These are phyloP conservation scores for Solanum corneliomulleri DNA, from an alignment of 257 asterid species.

Conservation along the genomic window DNA sequence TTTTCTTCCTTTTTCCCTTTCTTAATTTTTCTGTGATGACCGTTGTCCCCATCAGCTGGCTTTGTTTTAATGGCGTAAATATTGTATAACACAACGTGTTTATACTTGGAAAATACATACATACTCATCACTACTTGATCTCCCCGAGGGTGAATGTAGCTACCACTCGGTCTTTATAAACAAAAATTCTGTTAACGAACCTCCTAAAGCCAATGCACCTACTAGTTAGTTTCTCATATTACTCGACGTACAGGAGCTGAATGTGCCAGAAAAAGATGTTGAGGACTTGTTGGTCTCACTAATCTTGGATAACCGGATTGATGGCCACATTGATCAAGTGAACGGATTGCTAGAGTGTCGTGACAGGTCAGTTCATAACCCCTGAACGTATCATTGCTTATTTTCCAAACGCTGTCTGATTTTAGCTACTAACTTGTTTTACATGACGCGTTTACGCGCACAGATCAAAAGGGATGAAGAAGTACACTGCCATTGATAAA, in stretches of 20 bases:
- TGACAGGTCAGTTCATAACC: constrained; percentile 44
- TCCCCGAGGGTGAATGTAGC: neutral
- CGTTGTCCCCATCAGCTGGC: neutral
- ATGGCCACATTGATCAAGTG: constrained; percentile 94
- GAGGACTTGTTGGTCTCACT: constrained; percentile 86
- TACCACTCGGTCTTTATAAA: neutral
- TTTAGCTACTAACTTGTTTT: neutral
- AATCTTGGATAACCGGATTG: constrained; percentile 79
- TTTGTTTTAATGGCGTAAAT: neutral
- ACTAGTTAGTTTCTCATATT: neutral
- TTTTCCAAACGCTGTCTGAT: neutral
- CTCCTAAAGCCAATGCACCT: neutral
- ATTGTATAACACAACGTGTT: neutral
- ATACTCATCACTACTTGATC: neutral
- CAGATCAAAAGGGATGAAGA: constrained; percentile 94
- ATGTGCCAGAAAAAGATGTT: constrained; percentile 89
- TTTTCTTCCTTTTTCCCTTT: neutral
- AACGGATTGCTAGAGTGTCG: constrained; percentile 37
- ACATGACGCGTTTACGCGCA: neutral
- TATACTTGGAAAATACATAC: neutral
- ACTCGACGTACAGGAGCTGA: constrained; percentile 57
- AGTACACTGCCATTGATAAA: constrained; percentile 83
- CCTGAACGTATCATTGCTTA: neutral
- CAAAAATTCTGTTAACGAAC: neutral
- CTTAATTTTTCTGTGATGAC: neutral